phyloP scores from a whole-genome alignment of 768 basidiomycete species.

The Clathrus columnatus region DNA sequence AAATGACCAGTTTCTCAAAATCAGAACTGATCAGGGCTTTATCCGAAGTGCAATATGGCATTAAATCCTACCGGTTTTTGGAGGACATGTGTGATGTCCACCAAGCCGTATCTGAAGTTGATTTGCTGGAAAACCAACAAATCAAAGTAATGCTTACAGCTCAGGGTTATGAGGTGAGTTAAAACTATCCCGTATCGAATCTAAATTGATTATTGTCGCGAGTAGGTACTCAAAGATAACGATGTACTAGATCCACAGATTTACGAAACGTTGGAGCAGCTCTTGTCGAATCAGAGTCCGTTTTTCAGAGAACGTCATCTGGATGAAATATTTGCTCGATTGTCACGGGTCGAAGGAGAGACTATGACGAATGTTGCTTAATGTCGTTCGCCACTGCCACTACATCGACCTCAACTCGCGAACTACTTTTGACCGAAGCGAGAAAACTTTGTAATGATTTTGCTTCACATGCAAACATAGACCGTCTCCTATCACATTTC shows the following conservation, averaged over 20 bases:
- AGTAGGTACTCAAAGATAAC: constrained; percentile 4
- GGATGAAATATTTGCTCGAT: constrained; percentile 37
- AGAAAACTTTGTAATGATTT: constrained; percentile 45
- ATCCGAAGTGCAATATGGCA: constrained; percentile 2
- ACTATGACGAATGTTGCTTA: not conserved
- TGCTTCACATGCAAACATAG: constrained; percentile 32
- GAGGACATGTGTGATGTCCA: not conserved
- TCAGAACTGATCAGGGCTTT: constrained; percentile 5
- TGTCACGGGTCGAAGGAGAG: constrained; percentile 33
- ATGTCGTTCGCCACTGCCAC: not conserved
- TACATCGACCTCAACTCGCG: not conserved
- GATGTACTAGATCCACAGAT: constrained; percentile 18
- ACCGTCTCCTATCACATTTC: constrained; percentile 42
- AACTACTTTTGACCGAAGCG: constrained; percentile 27
- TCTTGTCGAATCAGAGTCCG: constrained; percentile 48
- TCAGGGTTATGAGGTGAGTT: constrained; percentile 2
- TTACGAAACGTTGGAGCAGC: constrained; percentile 52
- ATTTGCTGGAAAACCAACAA: constrained; percentile 4
- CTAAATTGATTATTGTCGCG: not conserved
- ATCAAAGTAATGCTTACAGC: constrained; percentile 2
- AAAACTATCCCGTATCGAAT: too few species aligned
- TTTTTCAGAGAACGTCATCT: constrained; percentile 40
- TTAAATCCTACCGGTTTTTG: not conserved
- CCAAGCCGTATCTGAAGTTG: not conserved
- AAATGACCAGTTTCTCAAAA: constrained; percentile 3